Conservation (phyloP, 768 basidiomycete species). For the Auricularia sp. region DNA sequence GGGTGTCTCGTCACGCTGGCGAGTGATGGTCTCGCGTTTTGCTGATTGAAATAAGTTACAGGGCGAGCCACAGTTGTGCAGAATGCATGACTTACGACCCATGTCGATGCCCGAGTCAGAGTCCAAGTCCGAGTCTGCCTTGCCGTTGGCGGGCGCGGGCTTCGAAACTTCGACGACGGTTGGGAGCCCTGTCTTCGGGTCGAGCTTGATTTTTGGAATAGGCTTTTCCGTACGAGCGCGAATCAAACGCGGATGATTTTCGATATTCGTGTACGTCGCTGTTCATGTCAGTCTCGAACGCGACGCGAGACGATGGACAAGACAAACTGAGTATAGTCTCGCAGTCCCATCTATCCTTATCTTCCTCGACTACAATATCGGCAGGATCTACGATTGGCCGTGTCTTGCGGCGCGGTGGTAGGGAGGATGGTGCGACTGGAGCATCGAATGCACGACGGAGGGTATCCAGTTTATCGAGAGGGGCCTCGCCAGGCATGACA, state of each 20-base stretch:
- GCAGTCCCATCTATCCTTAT: constrained; percentile 75
- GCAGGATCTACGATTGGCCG: constrained; percentile 14
- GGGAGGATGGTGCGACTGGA: constrained; percentile 37
- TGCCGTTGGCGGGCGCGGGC: constrained; percentile 13
- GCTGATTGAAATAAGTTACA: constrained; percentile 21
- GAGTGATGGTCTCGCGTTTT: constrained; percentile 42
- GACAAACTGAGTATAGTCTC: constrained; percentile 86
- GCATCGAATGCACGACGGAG: constrained; percentile 58
- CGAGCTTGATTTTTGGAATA: constrained; percentile 56
- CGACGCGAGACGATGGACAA: neutral
- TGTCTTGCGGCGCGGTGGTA: neutral
- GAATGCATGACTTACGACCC: neutral
- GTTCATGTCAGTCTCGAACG: constrained; percentile 5
- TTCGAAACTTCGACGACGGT: constrained; percentile 26
- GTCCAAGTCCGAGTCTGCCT: constrained; percentile 13
- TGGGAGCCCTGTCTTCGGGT: constrained; percentile 72
- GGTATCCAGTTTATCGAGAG: constrained; percentile 69
- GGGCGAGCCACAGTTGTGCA: neutral
- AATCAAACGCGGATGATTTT: constrained; percentile 91
- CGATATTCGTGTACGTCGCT: constrained; percentile 96
- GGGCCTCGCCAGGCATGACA: constrained; percentile 60
- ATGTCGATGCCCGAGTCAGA: constrained; percentile 29
- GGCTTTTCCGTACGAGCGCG: constrained; percentile 46
- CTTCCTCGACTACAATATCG: constrained; percentile 39
- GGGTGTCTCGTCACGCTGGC: constrained; percentile 65